phyloP scores from a whole-genome alignment of 805 yeast species.

The Kodamaea laetipori region DNA sequence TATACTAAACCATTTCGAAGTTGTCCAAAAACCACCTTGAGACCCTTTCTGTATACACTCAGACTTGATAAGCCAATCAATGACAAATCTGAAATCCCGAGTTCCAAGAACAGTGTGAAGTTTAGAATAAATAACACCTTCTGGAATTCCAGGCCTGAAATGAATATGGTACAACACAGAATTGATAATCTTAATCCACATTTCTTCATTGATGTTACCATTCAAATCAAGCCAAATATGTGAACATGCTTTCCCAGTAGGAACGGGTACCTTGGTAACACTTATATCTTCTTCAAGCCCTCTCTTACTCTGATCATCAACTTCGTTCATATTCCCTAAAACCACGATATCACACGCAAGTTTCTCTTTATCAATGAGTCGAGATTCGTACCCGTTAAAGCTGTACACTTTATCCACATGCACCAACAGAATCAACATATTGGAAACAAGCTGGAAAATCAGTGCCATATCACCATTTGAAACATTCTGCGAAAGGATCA shows the following conservation, averaged over 20 bases:
- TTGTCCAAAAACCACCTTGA: conserved; percentile 45
- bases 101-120: conserved; percentile 32
- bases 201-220: conserved; percentile 56
- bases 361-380: conserved; percentile 68
- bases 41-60: conserved; percentile 36
- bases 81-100: conserved; percentile 31
- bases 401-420: conserved; percentile 55
- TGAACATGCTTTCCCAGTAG: conserved; percentile 62
- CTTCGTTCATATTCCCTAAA: conserved; percentile 20
- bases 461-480: conserved; percentile 65
- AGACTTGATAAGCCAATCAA: conserved; percentile 45
- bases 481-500: conserved; percentile 54
- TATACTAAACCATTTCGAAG: conserved; percentile 48
- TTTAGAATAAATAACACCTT: conserved; percentile 23
- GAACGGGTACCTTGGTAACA: conserved; percentile 44
- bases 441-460: conserved; percentile 55
- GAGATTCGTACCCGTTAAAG: conserved; percentile 69
- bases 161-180: conserved; percentile 42
- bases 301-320: conserved; percentile 1
- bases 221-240: conserved; percentile 70
- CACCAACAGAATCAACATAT: conserved; percentile 15
- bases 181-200: conserved; percentile 63
- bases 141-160: conserved; percentile 41
- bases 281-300: neutral
- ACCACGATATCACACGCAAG: conserved; percentile 64